Conservation (phyloP, 306 rosid genomes). For the Sicyos edulis region DNA sequence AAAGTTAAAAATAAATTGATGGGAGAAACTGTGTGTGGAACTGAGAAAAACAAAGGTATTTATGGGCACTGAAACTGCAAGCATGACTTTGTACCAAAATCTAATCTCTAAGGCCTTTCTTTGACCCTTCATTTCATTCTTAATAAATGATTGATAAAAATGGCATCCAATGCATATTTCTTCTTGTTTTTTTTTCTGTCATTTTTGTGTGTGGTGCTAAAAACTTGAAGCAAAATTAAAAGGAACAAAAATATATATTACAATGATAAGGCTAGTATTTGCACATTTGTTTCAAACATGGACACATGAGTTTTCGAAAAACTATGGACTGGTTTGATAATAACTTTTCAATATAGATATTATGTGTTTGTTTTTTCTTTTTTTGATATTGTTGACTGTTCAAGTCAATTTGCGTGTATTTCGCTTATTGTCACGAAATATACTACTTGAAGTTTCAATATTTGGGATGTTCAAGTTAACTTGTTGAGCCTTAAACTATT, state of each 20-base stretch:
- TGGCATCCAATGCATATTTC: slow-evolving; percentile 4
- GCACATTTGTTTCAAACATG: not conserved
- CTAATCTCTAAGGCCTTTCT: not conserved
- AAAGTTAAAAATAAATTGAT: not conserved
- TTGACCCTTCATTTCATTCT: not conserved
- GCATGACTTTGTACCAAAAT: not conserved
- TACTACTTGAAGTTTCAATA: no score
- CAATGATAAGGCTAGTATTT: no score
- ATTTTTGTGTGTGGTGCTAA: not conserved
- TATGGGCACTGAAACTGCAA: slow-evolving; percentile 12
- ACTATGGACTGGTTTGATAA: not conserved
- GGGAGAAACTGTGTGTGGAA: not conserved
- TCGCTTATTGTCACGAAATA: no score
- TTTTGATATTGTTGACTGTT: no score
- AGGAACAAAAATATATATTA: not conserved
- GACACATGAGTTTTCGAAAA: not conserved
- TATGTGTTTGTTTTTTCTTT: no score
- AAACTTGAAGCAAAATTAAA: not conserved
- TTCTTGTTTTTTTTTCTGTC: no score
- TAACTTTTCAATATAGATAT: no score
- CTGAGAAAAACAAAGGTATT: not conserved
- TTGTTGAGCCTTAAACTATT: no score
- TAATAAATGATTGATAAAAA: not conserved
- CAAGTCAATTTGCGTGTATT: no score
- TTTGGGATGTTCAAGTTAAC: no score